phyloP scores from a whole-genome alignment of 192 early-diverging fungal genomes.

The Dimargaris verticillata region DNA sequence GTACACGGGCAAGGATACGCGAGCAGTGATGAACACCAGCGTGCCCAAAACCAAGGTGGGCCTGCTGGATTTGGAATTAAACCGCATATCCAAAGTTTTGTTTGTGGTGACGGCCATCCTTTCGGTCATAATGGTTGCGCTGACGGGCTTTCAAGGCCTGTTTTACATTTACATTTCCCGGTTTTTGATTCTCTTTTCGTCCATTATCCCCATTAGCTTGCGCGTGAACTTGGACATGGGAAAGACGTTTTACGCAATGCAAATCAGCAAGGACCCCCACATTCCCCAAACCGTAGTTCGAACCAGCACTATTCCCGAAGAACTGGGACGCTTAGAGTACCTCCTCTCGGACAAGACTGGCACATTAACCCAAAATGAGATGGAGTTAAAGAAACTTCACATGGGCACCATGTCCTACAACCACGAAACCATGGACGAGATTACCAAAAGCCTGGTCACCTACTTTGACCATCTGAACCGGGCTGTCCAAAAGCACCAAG shows the following conservation, averaged over 20 bases:
- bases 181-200: conserved; percentile 88
- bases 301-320: conserved; percentile 89
- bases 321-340: conserved; percentile 86
- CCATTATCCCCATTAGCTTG: conserved; percentile 88
- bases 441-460: conserved; percentile 45
- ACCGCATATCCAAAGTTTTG: conserved; percentile 82
- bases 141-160: conserved; percentile 73
- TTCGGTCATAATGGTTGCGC: conserved; percentile 71
- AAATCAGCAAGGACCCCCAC: conserved; percentile 72
- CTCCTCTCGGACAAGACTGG: conserved; percentile 91
- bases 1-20: conserved; percentile 85
- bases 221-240: conserved; percentile 95
- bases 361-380: conserved; percentile 89
- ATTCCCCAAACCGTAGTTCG: conserved; percentile 80
- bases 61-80: conserved; percentile 76
- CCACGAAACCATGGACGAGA: conserved; percentile 78
- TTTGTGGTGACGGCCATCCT: conserved; percentile 68
- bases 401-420: conserved; percentile 92
- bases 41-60: conserved; percentile 84
- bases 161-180: conserved; percentile 88
- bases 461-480: conserved; percentile 12
- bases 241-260: conserved; percentile 78
- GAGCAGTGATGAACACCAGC: conserved; percentile 92
- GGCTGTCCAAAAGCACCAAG: neutral
- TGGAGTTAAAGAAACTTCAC: conserved; percentile 88